phyloP scores from a whole-genome alignment of 257 asterid genomes.

The Ocimum tenuiflorum region DNA sequence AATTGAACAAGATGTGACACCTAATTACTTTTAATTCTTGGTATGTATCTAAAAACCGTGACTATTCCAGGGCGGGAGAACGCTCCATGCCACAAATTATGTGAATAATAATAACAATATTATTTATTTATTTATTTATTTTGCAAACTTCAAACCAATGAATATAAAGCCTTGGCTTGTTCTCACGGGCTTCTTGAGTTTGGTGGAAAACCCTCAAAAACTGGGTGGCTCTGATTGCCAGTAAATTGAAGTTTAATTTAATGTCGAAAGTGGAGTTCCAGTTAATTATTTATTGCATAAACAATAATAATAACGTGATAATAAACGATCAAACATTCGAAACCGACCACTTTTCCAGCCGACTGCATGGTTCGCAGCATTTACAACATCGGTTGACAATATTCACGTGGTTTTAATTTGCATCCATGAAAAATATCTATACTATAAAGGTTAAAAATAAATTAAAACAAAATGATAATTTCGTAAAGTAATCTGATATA shows the following conservation, averaged over 20 bases:
- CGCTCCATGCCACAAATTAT: neutral
- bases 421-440: too few relatives aligned
- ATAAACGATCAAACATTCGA: neutral
- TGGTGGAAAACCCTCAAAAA: conserved; percentile 14
- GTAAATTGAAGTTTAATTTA: neutral
- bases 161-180: conserved; percentile 2
- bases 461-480: too few relatives aligned
- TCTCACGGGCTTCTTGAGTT: conserved; percentile 56
- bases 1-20: neutral
- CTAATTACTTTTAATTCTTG: conserved; percentile 8
- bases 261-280: neutral
- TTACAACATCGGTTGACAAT: neutral
- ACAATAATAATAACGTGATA: neutral
- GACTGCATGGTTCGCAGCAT: neutral
- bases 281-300: too few relatives aligned
- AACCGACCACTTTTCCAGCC: conserved; percentile 8
- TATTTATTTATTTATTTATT: too few relatives aligned
- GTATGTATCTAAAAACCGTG: conserved; percentile 24
- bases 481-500: too few relatives aligned
- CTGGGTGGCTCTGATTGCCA: neutral
- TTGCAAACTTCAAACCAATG: neutral
- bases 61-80: conserved; percentile 6
- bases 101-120: neutral
- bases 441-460: too few relatives aligned
- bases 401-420: too few relatives aligned